Conservation (phyloP, 2,329 filamentous ascomycete genomes). For the Ascochyta rabiei region DNA sequence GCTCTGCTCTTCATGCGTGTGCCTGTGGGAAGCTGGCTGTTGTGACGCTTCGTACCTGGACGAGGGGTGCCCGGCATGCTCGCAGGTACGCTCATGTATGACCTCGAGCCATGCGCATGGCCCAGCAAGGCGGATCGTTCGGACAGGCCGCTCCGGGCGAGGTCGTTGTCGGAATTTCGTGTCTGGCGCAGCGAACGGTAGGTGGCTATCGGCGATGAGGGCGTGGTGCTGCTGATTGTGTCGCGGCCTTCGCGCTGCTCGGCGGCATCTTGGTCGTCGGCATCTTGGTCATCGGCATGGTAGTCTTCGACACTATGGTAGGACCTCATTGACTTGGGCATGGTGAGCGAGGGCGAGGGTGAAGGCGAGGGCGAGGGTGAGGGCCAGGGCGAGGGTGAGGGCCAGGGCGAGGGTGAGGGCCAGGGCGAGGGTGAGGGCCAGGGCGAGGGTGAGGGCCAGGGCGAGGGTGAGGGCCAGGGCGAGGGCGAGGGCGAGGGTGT, state of each 20-base stretch:
- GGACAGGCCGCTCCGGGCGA: slow-evolving; percentile 46
- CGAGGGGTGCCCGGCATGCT: slow-evolving; percentile 51
- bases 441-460: neutral
- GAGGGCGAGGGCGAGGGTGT: neutral
- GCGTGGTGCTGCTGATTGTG: slow-evolving; percentile 42
- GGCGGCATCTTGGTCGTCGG: slow-evolving; percentile 39
- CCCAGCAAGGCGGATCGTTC: slow-evolving; percentile 57
- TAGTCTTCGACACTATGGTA: slow-evolving; percentile 44
- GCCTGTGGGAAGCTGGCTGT: slow-evolving; percentile 42
- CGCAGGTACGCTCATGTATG: slow-evolving; percentile 53
- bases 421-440: neutral
- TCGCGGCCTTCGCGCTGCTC: slow-evolving; percentile 39
- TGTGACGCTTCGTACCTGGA: slow-evolving; percentile 47
- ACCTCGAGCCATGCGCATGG: slow-evolving; percentile 42
- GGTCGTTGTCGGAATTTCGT: slow-evolving; percentile 45
- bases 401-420: neutral
- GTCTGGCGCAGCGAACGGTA: slow-evolving; percentile 37
- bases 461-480: slow-evolving; percentile 1
- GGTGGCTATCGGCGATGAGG: slow-evolving; percentile 40
- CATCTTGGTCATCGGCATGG: slow-evolving; percentile 41
- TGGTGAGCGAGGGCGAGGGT: slow-evolving; percentile 20
- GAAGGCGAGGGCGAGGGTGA: neutral
- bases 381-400: neutral
- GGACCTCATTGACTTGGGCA: slow-evolving; percentile 46
- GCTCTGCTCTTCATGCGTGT: slow-evolving; percentile 41